Evolutionary conservation across 2,329 filamentous ascomycete species (phyloP).

Genomic region (Macrophomina tecta): DNA sequence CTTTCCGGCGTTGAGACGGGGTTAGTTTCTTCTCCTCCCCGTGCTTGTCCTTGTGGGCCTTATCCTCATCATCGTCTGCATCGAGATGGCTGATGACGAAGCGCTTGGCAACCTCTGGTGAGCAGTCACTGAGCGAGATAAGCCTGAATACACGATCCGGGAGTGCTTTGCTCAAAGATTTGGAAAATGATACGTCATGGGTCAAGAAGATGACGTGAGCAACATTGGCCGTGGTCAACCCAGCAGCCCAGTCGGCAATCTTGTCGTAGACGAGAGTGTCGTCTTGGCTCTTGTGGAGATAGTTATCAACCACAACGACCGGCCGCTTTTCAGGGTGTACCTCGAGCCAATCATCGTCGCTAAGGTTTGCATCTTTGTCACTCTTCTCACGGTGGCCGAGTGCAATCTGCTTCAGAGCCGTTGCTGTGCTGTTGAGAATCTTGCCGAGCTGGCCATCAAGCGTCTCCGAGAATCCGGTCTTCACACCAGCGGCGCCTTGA

Average conservation of each 20-base stretch:
- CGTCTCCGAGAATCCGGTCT: slow-evolving; percentile 92
- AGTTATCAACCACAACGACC: slow-evolving; percentile 90
- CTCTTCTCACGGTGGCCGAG: slow-evolving; percentile 71
- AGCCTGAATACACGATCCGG: slow-evolving; percentile 91
- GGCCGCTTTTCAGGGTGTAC: slow-evolving; percentile 83
- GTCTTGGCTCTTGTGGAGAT: slow-evolving; percentile 73
- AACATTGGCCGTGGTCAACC: slow-evolving; percentile 82
- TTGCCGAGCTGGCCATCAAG: slow-evolving; percentile 87
- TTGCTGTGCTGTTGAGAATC: slow-evolving; percentile 83
- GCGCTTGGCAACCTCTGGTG: slow-evolving; percentile 80
- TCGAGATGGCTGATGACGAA: slow-evolving; percentile 87
- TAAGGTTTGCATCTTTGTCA: slow-evolving; percentile 74
- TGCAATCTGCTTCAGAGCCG: slow-evolving; percentile 78
- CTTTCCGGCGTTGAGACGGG: slow-evolving; percentile 55
- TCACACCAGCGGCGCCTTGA: slow-evolving; percentile 91
- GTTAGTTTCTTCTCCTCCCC: slow-evolving; percentile 48
- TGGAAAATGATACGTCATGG: slow-evolving; percentile 85
- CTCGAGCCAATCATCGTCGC: slow-evolving; percentile 87
- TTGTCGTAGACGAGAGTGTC: slow-evolving; percentile 57
- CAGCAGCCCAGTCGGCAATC: slow-evolving; percentile 82
- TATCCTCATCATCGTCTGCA: slow-evolving; percentile 50
- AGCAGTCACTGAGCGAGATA: slow-evolving; percentile 84
- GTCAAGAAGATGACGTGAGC: slow-evolving; percentile 96
- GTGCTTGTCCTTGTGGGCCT: slow-evolving; percentile 43
- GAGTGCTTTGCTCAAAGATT: slow-evolving; percentile 82